Conservation (phyloP, 345 rosid species). For the Arabis hirsuta region DNA sequence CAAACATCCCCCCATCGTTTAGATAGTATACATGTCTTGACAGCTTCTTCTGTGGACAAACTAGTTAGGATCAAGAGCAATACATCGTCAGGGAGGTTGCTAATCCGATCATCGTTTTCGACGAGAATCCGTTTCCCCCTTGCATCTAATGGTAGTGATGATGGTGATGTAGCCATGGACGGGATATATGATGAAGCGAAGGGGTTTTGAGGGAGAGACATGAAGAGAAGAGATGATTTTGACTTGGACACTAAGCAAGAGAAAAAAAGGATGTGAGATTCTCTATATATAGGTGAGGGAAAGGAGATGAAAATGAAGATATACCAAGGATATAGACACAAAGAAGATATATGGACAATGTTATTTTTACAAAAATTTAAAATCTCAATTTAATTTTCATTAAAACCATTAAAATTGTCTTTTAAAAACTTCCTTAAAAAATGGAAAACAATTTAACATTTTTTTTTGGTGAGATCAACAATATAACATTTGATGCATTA, state of each 20-base stretch:
- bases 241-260: neutral
- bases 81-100: constrained; percentile 6
- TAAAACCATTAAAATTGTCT: too few species aligned
- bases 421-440: neutral
- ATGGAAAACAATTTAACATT: neutral
- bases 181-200: neutral
- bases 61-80: constrained; percentile 4
- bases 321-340: neutral
- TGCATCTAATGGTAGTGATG: neutral
- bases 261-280: neutral
- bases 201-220: constrained; percentile 22
- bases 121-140: neutral
- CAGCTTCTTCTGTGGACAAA: constrained; percentile 2
- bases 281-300: neutral
- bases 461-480: too few species aligned
- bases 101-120: neutral
- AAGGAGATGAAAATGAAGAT: neutral
- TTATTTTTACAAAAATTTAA: too few species aligned
- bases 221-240: neutral
- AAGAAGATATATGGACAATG: neutral
- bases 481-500: too few species aligned
- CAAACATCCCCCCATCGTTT: constrained; percentile 17
- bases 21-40: constrained; percentile 21
- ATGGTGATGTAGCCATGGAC: neutral
- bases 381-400: too few species aligned